Base-by-base conservation (phyloP, 768 basidiomycete species). In the Kwoniella europaea region DNA sequence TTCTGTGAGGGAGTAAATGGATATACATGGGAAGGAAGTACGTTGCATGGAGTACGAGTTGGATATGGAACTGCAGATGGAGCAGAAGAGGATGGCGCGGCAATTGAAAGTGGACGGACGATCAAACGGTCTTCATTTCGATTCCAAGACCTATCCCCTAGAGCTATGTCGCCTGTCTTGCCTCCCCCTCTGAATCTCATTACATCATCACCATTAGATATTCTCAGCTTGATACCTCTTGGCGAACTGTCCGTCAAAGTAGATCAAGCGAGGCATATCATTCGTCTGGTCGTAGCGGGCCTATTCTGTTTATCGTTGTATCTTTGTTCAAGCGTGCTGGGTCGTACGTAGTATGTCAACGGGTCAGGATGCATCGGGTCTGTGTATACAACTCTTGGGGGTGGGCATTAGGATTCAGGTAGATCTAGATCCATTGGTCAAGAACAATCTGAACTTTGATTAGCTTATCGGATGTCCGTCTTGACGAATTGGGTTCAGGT, bases 1-100 rank as follows among this genome's bases (percentile, higher is more conserved):
- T 69, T 66, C 16, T 63, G 65, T 15, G 18, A 42, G 27, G 69
- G 65, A 15, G 63, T 74, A 5, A 66, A 58, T 42, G 18, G 22
- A 24, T 69, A 69, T 63, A 44, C 24, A 0, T 58, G 57, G 57
- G 10, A 13, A 35, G 18, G 46, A 18, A 50, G 10, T 13, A 50
- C 13, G 46, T 18, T 13, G 46, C 13, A 50, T 15, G 46, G 16
- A 18, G 7, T 50, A 35, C 46, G 18, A 50, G 46, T 15, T 13
- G 10, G 15, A 6, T 16, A 50, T 50, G 46, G 18, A 18, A 16
- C 13, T 50, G 18, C 18, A 13, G 18, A 13, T 50, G 46, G 46
- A 50, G 46, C 13, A 18, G 18, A 13, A 50, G 18, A 24, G 7
- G 22, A 29, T 29, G 57, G 27, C 9, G 18, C 27, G 12, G 27